Base-by-base conservation (phyloP, 768 basidiomycete species). In the Piloderma croceum region DNA sequence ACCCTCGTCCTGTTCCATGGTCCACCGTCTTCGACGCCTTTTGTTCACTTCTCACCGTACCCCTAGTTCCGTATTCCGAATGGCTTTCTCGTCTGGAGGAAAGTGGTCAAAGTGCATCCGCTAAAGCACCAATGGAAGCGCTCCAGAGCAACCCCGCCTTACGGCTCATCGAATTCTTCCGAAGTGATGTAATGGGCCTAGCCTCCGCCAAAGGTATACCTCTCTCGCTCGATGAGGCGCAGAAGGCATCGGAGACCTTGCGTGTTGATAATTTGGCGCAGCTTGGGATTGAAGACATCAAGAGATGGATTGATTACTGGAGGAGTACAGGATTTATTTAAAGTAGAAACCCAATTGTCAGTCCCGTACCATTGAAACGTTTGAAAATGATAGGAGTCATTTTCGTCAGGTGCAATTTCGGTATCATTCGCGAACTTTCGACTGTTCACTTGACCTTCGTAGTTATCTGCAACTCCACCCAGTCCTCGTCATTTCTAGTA, bases 21-120 rank as follows among this genome's bases (percentile, higher is more conserved):
- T 23, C 40, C 10, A 23, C 13, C 20, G 38, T 62, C 7, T 36
- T 61, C 9, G 34, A 49, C 6, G 36, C 38, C 0, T 49, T 66
- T 13, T n/a, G n/a, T n/a, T n/a, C n/a, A n/a, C n/a, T n/a, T n/a
- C n/a, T n/a, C n/a, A 34, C 35, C 5, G 41, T 60, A 3, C 55
- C 57, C 13, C 45, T 67, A 18, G 58, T 65, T 12, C 48, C 57
- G 4, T 68, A 64, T 38, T 10, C 45, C 0, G 34, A 48, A 22
- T 68, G 65, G 64, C 39, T 68, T 10, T 31, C 42, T 18, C 39
- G 41, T 3, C 39, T 66, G 17, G 57, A 65, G 38, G 44, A 47
- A 4, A 42, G 44, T 1, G 36, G 38, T 7, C 20, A 35, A 5
- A 40, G 41, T 11, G 33, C 34, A 4, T 44, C 42, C 17, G 35